These are phyloP conservation scores for Austroboletus olivaceoglutinosus DNA, from an alignment of 1,284 basidiomycete genomes.

Conservation along the genomic window DNA sequence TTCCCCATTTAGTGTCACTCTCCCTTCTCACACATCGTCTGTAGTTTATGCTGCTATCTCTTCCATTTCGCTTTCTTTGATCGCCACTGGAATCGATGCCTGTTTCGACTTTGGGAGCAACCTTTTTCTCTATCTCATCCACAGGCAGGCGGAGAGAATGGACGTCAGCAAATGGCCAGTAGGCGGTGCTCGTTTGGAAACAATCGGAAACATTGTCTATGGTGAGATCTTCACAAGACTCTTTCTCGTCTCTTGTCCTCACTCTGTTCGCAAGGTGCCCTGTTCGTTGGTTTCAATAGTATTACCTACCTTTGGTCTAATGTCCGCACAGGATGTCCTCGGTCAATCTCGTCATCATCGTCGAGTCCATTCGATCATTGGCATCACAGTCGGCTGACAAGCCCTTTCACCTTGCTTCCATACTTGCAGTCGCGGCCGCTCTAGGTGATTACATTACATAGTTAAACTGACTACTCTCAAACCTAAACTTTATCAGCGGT, in stretches of 20 bases:
- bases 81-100: constrained; percentile 88
- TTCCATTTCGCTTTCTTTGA: constrained; percentile 80
- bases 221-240: constrained; percentile 45
- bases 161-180: constrained; percentile 90
- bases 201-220: constrained; percentile 89
- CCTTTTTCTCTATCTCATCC: constrained; percentile 78
- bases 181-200: constrained; percentile 86
- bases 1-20: not conserved
- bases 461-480: not conserved
- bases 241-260: not conserved
- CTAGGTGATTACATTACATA: constrained; percentile 51
- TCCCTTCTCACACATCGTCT: too few species aligned
- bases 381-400: constrained; percentile 60
- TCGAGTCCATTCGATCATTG: constrained; percentile 77
- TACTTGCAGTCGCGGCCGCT: constrained; percentile 80
- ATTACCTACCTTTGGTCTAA: constrained; percentile 1
- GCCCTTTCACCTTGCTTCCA: constrained; percentile 77
- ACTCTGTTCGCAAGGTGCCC: constrained; percentile 50
- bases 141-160: constrained; percentile 69
- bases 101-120: constrained; percentile 93
- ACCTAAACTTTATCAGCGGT: constrained; percentile 51
- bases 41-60: constrained; percentile 85
- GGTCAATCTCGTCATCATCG: constrained; percentile 83
- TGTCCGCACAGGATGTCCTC: constrained; percentile 66
- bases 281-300: constrained; percentile 46